Percentiles rank a stretch among this genome's conserved stretches.
Evolutionary conservation across 805 yeast species (phyloP).

Genomic region (Candida corydali): DNA sequence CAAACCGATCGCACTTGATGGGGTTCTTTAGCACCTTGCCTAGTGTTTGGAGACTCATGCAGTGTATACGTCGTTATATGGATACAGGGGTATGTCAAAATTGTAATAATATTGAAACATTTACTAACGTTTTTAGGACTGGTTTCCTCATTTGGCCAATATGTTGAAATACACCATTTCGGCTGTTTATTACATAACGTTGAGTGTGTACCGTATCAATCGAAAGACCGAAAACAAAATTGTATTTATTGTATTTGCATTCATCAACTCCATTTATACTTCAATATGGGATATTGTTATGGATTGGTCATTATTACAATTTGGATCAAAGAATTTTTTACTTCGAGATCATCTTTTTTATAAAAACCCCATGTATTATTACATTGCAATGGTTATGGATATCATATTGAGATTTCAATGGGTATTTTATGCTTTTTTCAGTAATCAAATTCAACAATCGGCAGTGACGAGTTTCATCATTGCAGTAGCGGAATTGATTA

Average conservation of each 20-base stretch:
- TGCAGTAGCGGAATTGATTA: constrained; percentile 73
- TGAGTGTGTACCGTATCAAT: constrained; percentile 76
- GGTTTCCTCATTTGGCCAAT: constrained; percentile 95
- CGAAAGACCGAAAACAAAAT: constrained; percentile 39
- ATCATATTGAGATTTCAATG: constrained; percentile 81
- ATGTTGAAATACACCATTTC: constrained; percentile 72
- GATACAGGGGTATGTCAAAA: constrained; percentile 58
- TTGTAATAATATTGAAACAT: neutral
- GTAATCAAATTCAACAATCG: constrained; percentile 76
- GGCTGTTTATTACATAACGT: constrained; percentile 60
- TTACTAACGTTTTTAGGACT: constrained; percentile 38
- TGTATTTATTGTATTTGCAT: constrained; percentile 69
- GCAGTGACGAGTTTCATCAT: constrained; percentile 81
- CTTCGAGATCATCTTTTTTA: constrained; percentile 72
- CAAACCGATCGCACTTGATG: constrained; percentile 67
- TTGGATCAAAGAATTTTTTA: constrained; percentile 50
- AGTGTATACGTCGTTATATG: constrained; percentile 84
- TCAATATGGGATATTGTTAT: constrained; percentile 85
- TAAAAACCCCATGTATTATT: constrained; percentile 49
- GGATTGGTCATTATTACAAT: constrained; percentile 92
- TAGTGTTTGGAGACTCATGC: constrained; percentile 84
- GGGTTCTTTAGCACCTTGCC: constrained; percentile 87
- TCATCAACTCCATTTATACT: constrained; percentile 65
- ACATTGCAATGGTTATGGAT: constrained; percentile 69
- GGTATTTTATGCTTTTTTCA: constrained; percentile 83